A percentile compares a stretch with the other conserved stretches of the same genome.
Evolutionary conservation across 2,329 filamentous ascomycete species (phyloP).

Genomic region (Botrytis porri): DNA sequence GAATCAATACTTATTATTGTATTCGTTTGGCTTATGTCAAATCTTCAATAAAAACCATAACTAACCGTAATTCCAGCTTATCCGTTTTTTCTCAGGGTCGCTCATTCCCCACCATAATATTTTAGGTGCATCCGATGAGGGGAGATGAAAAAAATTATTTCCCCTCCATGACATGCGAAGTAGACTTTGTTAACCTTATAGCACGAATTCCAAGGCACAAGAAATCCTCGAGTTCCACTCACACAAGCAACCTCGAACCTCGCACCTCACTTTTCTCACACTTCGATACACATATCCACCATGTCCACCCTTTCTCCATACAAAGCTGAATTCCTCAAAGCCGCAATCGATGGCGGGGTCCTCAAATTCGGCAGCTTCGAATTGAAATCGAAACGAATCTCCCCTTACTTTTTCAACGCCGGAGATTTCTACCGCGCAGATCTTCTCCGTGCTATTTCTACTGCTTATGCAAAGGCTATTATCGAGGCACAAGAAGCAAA

Average conservation of each 20-base stretch:
- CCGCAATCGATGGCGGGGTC: constrained; percentile 65
- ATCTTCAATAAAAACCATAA: not conserved
- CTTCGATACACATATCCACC: not conserved
- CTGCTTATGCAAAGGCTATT: constrained; percentile 74
- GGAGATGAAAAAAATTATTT: constrained; percentile 10
- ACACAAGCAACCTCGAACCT: not conserved
- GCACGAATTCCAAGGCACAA: not conserved
- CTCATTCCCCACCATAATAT: constrained; percentile 3
- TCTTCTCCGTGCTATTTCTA: constrained; percentile 72
- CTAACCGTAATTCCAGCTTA: not conserved
- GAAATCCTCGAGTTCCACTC: not conserved
- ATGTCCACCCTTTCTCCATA: constrained; percentile 51
- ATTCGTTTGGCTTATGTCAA: not conserved
- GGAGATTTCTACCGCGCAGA: constrained; percentile 82
- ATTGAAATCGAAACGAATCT: constrained; percentile 87
- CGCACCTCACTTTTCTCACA: not conserved
- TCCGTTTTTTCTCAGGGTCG: not conserved
- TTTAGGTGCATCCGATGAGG: constrained; percentile 3
- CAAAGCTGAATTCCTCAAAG: constrained; percentile 70
- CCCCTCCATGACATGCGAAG: constrained; percentile 16
- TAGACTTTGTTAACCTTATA: not conserved
- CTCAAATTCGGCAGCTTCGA: constrained; percentile 82
- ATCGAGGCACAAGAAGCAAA: constrained; percentile 43
- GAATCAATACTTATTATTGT: not conserved
- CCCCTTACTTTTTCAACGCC: constrained; percentile 98